Percentiles rank a stretch among this genome's conserved stretches.
These are phyloP conservation scores for Flaveria robusta DNA, from an alignment of 129 eudicot species.

Conservation along the genomic window DNA sequence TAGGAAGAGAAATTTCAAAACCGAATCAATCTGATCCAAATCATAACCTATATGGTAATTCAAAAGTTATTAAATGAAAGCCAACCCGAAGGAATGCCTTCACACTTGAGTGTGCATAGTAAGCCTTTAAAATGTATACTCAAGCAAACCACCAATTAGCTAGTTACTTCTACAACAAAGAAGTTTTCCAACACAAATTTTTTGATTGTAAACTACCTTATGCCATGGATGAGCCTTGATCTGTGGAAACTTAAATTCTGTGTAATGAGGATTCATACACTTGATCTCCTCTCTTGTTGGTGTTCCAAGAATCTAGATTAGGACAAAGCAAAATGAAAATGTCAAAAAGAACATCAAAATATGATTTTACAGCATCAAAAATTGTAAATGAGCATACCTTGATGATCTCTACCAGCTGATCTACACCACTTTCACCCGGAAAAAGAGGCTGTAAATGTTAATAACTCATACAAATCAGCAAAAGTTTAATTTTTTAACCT, in stretches of 20 bases:
- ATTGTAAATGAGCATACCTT: slow-evolving; percentile 47
- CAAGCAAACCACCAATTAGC: slow-evolving; percentile 14
- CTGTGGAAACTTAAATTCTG: slow-evolving; percentile 92
- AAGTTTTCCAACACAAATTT: background rate
- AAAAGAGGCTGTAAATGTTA: slow-evolving; percentile 73
- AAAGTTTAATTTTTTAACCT: background rate
- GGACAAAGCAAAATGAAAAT: background rate
- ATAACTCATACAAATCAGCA: slow-evolving; percentile 15
- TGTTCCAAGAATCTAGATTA: slow-evolving; percentile 70
- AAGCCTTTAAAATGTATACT: background rate
- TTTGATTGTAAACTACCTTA: slow-evolving; percentile 53
- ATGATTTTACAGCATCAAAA: background rate
- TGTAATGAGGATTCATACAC: slow-evolving; percentile 98
- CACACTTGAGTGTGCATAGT: background rate
- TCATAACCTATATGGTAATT: background rate
- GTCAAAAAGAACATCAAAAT: slow-evolving; percentile 5
- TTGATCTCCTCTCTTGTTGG: slow-evolving; percentile 96
- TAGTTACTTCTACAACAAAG: background rate
- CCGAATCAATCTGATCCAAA: background rate
- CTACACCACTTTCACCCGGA: slow-evolving; percentile 98
- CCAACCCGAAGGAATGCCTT: background rate
- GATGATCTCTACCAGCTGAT: slow-evolving; percentile 93
- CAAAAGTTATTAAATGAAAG: background rate
- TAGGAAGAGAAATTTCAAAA: background rate
- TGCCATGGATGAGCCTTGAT: slow-evolving; percentile 99